phyloP scores from a whole-genome alignment of 2,329 filamentous ascomycete species.

The Mycosphaerella sp. region DNA sequence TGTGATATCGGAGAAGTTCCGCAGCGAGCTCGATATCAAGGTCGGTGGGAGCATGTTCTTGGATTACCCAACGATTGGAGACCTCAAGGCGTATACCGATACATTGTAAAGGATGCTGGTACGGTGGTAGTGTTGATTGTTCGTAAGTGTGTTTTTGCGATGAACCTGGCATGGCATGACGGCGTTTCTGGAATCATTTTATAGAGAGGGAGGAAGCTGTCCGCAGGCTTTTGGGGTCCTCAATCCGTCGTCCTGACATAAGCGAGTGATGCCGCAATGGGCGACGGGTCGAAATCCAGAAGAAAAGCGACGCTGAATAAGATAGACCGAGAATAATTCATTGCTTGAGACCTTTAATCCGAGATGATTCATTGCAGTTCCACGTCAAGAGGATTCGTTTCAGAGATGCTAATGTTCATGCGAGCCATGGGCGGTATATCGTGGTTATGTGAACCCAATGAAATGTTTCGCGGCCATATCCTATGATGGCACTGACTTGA shows the following conservation, averaged over 20 bases:
- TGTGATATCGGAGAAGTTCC: conserved; percentile 34
- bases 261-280: neutral
- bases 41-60: conserved; percentile 26
- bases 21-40: conserved; percentile 30
- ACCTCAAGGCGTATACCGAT: conserved; percentile 7
- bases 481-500: neutral
- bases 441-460: neutral
- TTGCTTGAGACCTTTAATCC: neutral
- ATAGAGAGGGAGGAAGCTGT: neutral
- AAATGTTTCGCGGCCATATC: neutral
- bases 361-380: neutral
- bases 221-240: neutral
- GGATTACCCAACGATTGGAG: conserved; percentile 25
- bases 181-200: neutral
- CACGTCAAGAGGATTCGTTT: too few relatives aligned
- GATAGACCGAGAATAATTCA: neutral
- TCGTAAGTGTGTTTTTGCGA: neutral
- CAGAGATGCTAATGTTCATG: too few relatives aligned
- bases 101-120: neutral
- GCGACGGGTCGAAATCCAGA: neutral
- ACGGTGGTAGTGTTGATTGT: neutral
- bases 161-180: neutral
- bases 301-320: neutral
- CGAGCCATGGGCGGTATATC: too few relatives aligned
- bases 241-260: neutral